phyloP scores from a whole-genome alignment of 2,329 filamentous ascomycete species.

The Colletotrichum kahawae region DNA sequence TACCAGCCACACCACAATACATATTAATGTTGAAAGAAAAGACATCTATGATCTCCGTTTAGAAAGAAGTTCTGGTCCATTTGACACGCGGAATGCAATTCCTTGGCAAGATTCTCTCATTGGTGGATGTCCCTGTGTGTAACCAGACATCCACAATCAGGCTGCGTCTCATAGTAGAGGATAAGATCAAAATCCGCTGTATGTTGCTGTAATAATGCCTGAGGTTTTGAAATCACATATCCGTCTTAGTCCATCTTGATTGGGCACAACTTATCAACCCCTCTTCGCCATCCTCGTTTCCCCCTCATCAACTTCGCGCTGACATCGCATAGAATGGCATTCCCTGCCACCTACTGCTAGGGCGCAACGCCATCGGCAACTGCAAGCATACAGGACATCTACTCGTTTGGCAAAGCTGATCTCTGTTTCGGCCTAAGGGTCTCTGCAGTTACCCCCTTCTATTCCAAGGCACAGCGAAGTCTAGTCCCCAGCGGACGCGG shows the following conservation, averaged over 20 bases:
- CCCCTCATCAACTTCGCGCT: accelerated
- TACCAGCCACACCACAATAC: neutral
- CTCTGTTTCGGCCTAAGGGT: accelerated
- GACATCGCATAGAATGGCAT: accelerated
- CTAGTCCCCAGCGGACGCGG: neutral
- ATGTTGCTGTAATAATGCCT: neutral
- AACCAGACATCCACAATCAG: neutral
- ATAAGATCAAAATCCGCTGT: too few relatives aligned
- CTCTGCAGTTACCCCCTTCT: neutral
- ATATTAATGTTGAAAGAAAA: neutral
- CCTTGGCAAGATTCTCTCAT: neutral
- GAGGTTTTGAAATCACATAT: neutral
- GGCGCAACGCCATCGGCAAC: accelerated
- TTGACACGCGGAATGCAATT: neutral
- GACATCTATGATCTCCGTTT: neutral
- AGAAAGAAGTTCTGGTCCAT: accelerated
- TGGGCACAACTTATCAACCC: neutral
- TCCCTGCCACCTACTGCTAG: accelerated
- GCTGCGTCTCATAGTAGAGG: neutral
- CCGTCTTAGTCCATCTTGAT: neutral
- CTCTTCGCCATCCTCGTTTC: neutral
- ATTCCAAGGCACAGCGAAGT: too few relatives aligned
- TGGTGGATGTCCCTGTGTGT: neutral
- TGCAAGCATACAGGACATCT: accelerated
- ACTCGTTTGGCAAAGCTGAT: accelerated